Evolutionary conservation across 1,139 yeast species (phyloP), one percentile per base, ranked within the genome.

Genomic region (Taphrina deformans): DNA sequence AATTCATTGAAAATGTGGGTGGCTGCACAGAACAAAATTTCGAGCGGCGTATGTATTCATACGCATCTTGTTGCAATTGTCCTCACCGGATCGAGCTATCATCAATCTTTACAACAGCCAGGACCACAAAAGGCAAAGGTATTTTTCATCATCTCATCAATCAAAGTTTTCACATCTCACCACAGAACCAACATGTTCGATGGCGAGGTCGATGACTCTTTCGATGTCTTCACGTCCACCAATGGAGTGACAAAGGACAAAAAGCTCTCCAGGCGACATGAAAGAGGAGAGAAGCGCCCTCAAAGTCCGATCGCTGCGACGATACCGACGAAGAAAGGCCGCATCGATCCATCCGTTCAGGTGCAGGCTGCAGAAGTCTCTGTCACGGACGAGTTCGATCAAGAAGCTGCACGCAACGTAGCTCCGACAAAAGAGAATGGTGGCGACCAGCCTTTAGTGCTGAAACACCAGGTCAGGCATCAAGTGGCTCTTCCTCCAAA

Each of bases 401-500:
- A 90, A 67, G 97, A 91, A 75, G 95, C 97, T 0, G 87, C 92
- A 1, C 81, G 96, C 73, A 96, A 89, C 74, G 96, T 90, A 29
- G 85, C 85, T 12, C 91, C 88, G 0, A 87, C 96, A 0, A 83
- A 83, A 27, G 96, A 96, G 1, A 79, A 90, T 12, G 69, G 65
- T 41, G 40, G 66, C 6, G 66, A 73, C 83, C 73, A 79, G 79
- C 14, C 75, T 41, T 79, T 65, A 3, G 65, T 53, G 18, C 33
- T 65, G 55, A 60, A 62, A 21, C 67, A 41, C 72, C 79, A 91
- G 75, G 97, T 93, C 65, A 86, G 98, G 76, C 99, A 93, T 78
- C 98, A 93, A 76, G 99, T 93, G 14, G 98, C 98, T 1, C 82
- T 93, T 40, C 99, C 99, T 0, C 95, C 96, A 3, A 88, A 87